Evolutionary conservation across 164 flowering plant species (phyloP), one percentile per base, ranked within the genome.

Genomic region (Magnolia kwangsiensis): DNA sequence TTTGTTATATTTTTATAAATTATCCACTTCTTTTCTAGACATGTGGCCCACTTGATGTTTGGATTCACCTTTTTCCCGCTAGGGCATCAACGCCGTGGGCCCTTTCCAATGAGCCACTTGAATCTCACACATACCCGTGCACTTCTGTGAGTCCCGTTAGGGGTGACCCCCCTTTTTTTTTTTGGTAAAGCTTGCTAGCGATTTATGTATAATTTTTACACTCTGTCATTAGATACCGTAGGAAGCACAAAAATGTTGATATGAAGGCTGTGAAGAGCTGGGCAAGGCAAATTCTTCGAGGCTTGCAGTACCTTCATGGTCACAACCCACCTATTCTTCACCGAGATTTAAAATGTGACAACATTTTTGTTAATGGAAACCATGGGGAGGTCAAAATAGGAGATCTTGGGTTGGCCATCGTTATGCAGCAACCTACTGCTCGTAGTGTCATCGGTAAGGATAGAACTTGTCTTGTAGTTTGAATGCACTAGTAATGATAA

Each of bases 301-400:
- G 97, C 7, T 81, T 92, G 74, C 72, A 79, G 59, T 92, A 88
- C 78, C 88, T 89, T 79, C 97, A 92, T 69, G 72, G 85, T 71
- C 94, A 88, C 51, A 80, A 80, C 24, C 97, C 93, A 14, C 88
- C 91, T 1, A 87, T 90, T 72, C 84, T 90, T 71, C 96, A 90
- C 29, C 77, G 94, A 65, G 95, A 92, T 72, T 72, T 92, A 67
- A 92, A 92, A 76, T 90, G 95, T 77, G 95, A 92, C 72, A 92
- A 90, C 73, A 86, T 92, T 72, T 89, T 92, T 79, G 81, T 92
- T 21, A 92, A 92, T 78, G 97, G 97, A 51, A 86, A 90, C 73
- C 83, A 78, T 72, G 97, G 97, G 77, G 91, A 89, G 72, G 86
- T 92, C 59, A 92, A 92, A 83, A 89, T 92, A 72, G 97, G 97